These are phyloP conservation scores for Cladosporium colombiae DNA, from an alignment of 2,329 filamentous ascomycete species.

Conservation along the genomic window DNA sequence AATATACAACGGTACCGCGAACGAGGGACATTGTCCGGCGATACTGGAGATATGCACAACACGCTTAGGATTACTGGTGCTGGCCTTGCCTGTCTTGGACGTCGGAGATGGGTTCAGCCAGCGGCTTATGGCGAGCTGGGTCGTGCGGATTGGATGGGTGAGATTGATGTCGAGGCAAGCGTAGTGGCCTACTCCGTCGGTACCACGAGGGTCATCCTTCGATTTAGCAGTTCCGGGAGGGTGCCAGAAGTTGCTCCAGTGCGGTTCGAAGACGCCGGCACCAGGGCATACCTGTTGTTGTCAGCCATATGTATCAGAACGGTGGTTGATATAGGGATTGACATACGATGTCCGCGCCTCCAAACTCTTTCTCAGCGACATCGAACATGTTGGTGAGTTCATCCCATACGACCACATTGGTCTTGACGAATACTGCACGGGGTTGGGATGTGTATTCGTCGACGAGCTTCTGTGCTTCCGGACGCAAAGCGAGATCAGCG, in stretches of 20 bases:
- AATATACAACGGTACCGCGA: slow-evolving; percentile 47
- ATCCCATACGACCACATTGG: slow-evolving; percentile 52
- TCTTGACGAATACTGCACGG: slow-evolving; percentile 46
- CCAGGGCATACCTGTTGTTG: slow-evolving; percentile 45
- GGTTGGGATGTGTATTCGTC: slow-evolving; percentile 39
- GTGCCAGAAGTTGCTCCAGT: slow-evolving; percentile 52
- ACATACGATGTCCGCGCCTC: slow-evolving; percentile 47
- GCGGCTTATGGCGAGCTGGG: slow-evolving; percentile 49
- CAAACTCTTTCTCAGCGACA: slow-evolving; percentile 51
- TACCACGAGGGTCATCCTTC: slow-evolving; percentile 37
- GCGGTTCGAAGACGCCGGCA: slow-evolving; percentile 52
- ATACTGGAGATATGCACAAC: slow-evolving; percentile 48
- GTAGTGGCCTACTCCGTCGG: slow-evolving; percentile 35
- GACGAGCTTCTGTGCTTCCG: slow-evolving; percentile 48
- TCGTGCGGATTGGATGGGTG: slow-evolving; percentile 50
- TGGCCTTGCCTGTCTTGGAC: slow-evolving; percentile 35
- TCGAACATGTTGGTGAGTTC: slow-evolving; percentile 53
- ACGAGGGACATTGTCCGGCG: slow-evolving; percentile 44
- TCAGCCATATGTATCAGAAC: slow-evolving; percentile 13
- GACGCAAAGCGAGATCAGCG: slow-evolving; percentile 49
- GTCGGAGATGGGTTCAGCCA: slow-evolving; percentile 42
- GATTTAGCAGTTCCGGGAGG: slow-evolving; percentile 43
- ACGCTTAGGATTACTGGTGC: slow-evolving; percentile 46
- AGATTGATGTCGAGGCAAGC: slow-evolving; percentile 49
- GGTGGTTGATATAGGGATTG: slow-evolving; percentile 28